Evolutionary conservation across 1,284 basidiomycete species (phyloP), one percentile per base, ranked within the genome.

Genomic region (Takashimella koratensis): DNA sequence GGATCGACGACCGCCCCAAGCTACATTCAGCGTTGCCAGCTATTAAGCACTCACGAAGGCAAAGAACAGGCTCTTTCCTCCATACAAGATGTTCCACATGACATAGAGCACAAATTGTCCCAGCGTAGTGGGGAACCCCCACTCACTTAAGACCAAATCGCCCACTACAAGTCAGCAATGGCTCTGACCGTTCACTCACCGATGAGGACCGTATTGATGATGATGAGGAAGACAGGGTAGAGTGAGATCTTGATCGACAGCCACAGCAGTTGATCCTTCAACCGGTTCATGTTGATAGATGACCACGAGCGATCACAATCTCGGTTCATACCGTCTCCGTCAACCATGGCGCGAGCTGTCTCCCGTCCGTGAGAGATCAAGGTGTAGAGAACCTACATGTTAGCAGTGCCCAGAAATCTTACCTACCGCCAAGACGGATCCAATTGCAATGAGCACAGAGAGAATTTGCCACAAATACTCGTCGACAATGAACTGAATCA

Each of bases 381-480:
- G 16, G 30, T 36, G 30, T 36, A 36, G 30, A 36, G 30, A 36
- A 36, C 30, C 30, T 36, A 36, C n/a, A n/a, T n/a, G n/a, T n/a
- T n/a, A n/a, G n/a, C n/a, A n/a, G n/a, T n/a, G n/a, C n/a, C n/a
- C n/a, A n/a, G n/a, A n/a, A n/a, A n/a, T n/a, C n/a, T n/a, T 13
- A 58, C 66, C 51, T 43, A 65, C 64, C 13, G 51, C 47, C 12
- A 56, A 47, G 3, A 69, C 64, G 2, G 60, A 49, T 1, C 57
- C 45, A 5, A 58, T 58, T 2, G 68, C 65, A n/a, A 71, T 53
- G 27, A 59, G 12, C 25, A 61, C 62, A 3, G 68, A 63, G 23
- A 67, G 47, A 2, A 63, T 53, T 46, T 71, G 67, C 67, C 67
- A 69, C 3, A 71, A 58, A 44, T 69, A 71, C 60, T 66, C 47